Base-by-base conservation (phyloP, 2,329 filamentous ascomycete species). In the Cladosporium sp. region DNA sequence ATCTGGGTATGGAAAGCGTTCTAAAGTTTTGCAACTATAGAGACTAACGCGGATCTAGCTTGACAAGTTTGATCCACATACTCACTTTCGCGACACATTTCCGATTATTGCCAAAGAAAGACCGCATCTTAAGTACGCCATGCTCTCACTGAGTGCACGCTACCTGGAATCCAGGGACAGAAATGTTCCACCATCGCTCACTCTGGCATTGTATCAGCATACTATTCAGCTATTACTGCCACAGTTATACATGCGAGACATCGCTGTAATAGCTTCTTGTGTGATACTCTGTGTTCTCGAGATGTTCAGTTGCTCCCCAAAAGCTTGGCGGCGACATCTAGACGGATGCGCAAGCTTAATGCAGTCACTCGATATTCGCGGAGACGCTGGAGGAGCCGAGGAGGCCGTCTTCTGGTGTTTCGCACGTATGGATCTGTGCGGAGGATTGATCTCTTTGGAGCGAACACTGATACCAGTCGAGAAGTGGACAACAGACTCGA, bases 381-480 rank as follows among this genome's bases (percentile, higher is more conserved):
- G 84, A 0, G 78, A 84, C 4, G 76, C 77, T 2, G 80, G 80
- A 2, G 84, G 83, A 0, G 68, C 85, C 23, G 70, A 81, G 5
- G 82, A 84, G 66, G 83, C 83, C 0, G 76, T 85, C 0, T 85
- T 85, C 62, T 86, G 83, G 83, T 85, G 83, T 67, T 85, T 84
- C 68, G 82, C 81, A 0, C 76, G 84, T 40, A 85, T 85, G 83
- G 83, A 85, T 68, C 67, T 84, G 2, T 85, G 83, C 66, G 82
- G 81, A 33, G 82, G 82, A 3, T 76, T 86, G 18, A 85, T 86
- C 14, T 84, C 82, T 0, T 79, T 79, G 0, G 77, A 82, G 46
- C 80, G 78, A 21, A 80, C 81, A 0, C 78, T 84, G 2, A 76
- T 84, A 2, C 79, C 78, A 3, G 77, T 84, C 0, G 75, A 78